phyloP scores from a whole-genome alignment of 352 stramenopile species.

The Thalassiosira sp. region DNA sequence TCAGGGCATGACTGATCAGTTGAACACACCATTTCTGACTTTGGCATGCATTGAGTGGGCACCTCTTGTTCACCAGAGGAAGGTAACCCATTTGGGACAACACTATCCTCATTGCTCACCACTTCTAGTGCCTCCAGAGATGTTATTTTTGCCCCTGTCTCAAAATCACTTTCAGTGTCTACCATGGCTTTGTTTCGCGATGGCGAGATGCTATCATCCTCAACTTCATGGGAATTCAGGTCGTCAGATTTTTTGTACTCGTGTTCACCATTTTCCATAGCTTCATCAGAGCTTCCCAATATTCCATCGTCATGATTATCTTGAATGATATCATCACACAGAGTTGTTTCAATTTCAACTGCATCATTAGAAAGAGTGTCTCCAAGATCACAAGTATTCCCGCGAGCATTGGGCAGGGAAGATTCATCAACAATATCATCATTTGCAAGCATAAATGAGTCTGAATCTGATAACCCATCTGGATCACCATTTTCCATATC shows the following conservation, averaged over 20 bases:
- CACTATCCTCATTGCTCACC: not conserved
- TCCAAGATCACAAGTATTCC: slow-evolving; percentile 4
- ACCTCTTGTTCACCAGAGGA: not conserved
- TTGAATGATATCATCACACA: not conserved
- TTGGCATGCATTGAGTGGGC: not conserved
- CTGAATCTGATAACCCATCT: slow-evolving; percentile 1
- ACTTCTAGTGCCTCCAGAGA: not conserved
- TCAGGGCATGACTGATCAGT: not conserved
- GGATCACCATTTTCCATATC: too few relatives aligned
- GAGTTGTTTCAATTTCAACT: not conserved
- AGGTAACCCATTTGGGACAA: not conserved
- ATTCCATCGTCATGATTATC: not conserved
- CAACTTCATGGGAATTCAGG: not conserved
- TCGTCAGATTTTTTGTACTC: not conserved
- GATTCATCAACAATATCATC: slow-evolving; percentile 3
- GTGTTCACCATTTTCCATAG: not conserved
- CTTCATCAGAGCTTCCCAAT: not conserved
- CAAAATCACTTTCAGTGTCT: not conserved
- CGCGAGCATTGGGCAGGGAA: not conserved
- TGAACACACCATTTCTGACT: not conserved
- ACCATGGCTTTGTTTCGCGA: not conserved
- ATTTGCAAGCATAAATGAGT: not conserved
- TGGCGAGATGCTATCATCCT: not conserved
- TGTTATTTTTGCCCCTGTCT: not conserved
- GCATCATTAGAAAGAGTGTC: not conserved